A percentile compares a stretch with the other conserved stretches of the same genome.
These are phyloP conservation scores for Marasmius sp. DNA, from an alignment of 1,284 basidiomycete species.

Conservation along the genomic window DNA sequence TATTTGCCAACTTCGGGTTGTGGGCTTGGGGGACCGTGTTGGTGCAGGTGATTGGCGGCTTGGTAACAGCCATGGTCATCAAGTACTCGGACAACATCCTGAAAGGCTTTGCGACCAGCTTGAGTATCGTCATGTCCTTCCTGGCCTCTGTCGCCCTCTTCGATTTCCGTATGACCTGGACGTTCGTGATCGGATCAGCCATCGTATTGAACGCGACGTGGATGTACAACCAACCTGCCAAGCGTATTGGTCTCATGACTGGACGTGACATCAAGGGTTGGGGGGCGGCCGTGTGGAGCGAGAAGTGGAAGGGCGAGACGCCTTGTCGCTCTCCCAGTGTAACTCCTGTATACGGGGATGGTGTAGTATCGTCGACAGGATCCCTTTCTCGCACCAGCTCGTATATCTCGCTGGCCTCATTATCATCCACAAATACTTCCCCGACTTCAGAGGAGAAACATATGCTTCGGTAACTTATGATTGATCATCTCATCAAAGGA, in stretches of 20 bases:
- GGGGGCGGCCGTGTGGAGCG: constrained; percentile 24
- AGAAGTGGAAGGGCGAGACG: constrained; percentile 26
- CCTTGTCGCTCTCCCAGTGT: constrained; percentile 19
- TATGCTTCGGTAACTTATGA: neutral
- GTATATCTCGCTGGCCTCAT: constrained; percentile 8
- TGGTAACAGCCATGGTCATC: constrained; percentile 87
- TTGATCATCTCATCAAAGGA: neutral
- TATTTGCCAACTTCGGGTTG: constrained; percentile 79
- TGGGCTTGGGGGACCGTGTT: constrained; percentile 92
- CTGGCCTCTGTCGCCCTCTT: constrained; percentile 87
- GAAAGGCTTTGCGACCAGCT: constrained; percentile 92
- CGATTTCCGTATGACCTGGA: constrained; percentile 82
- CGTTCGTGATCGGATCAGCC: constrained; percentile 80
- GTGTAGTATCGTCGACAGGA: constrained; percentile 17
- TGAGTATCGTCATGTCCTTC: constrained; percentile 93
- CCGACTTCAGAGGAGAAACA: neutral
- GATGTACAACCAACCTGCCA: constrained; percentile 78
- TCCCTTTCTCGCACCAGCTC: constrained; percentile 17
- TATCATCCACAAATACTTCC: constrained; percentile 5
- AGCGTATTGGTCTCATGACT: constrained; percentile 25
- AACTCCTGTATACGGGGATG: constrained; percentile 10
- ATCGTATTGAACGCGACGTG: constrained; percentile 87
- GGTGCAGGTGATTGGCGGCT: constrained; percentile 87
- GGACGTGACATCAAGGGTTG: constrained; percentile 11
- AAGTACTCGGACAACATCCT: constrained; percentile 88